These are phyloP conservation scores for Glutinoglossum americanum DNA, from an alignment of 495 filamentous ascomycete genomes.

Conservation along the genomic window DNA sequence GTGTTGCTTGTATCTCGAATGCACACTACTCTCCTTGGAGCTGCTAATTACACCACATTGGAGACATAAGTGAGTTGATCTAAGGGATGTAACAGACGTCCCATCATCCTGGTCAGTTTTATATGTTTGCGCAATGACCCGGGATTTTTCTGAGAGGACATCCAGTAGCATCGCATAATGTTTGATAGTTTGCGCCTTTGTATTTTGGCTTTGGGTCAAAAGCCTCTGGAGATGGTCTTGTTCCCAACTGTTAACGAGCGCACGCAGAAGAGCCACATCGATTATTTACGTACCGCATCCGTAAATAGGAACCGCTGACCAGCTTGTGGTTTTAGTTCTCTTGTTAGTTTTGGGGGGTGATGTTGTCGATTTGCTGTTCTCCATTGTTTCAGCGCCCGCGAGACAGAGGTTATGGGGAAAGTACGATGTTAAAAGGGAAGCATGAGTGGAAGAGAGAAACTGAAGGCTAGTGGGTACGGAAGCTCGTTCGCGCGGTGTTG, in stretches of 20 bases:
- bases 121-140: constrained; percentile 27
- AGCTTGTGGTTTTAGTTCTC: neutral
- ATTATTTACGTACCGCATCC: neutral
- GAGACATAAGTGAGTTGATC: constrained; percentile 45
- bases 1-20: constrained; percentile 35
- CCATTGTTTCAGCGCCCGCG: neutral
- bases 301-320: constrained; percentile 1
- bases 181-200: constrained; percentile 27
- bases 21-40: constrained; percentile 31
- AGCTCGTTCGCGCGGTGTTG: neutral
- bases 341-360: neutral
- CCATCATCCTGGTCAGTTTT: constrained; percentile 18
- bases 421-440: neutral
- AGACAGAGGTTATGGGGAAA: neutral
- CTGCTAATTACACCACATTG: constrained; percentile 40
- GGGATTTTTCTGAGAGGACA: constrained; percentile 26
- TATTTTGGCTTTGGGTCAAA: constrained; percentile 25
- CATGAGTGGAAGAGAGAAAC: neutral
- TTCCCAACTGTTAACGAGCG: neutral
- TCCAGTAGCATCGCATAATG: constrained; percentile 31
- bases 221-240: constrained; percentile 32
- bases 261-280: neutral
- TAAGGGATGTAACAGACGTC: constrained; percentile 24
- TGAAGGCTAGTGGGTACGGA: neutral
- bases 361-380: neutral